Evolutionary conservation across 352 stramenopile species (phyloP).

Genomic region (Blastocystis sp.): DNA sequence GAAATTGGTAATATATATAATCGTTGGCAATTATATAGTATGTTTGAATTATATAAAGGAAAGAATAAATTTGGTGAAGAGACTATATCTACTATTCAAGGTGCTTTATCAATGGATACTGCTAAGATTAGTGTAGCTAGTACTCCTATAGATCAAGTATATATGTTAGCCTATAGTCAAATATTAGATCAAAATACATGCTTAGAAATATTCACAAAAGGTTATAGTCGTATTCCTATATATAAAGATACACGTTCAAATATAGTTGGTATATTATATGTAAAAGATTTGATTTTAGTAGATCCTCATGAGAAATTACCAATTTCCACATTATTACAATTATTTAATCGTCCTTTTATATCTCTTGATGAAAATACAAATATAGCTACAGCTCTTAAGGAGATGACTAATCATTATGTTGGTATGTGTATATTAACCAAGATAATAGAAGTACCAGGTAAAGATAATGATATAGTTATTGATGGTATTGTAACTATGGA

Average conservation of each 20-base stretch:
- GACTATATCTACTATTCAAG: slow-evolving; percentile 71
- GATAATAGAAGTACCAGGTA: slow-evolving; percentile 52
- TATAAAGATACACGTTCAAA: slow-evolving; percentile 52
- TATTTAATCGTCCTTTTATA: slow-evolving; percentile 53
- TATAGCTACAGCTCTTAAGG: slow-evolving; percentile 69
- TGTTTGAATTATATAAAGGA: slow-evolving; percentile 83
- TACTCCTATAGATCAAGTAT: slow-evolving; percentile 72
- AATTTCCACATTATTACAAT: slow-evolving; percentile 53
- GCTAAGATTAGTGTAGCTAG: slow-evolving; percentile 73
- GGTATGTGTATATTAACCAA: slow-evolving; percentile 79
- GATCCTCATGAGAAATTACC: slow-evolving; percentile 73
- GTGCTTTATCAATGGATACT: slow-evolving; percentile 73
- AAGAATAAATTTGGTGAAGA: slow-evolving; percentile 72
- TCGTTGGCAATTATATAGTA: slow-evolving; percentile 69
- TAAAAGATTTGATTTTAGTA: slow-evolving; percentile 95
- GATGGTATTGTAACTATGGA: slow-evolving; percentile 87
- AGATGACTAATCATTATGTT: slow-evolving; percentile 70
- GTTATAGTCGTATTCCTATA: slow-evolving; percentile 81
- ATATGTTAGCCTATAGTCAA: slow-evolving; percentile 59
- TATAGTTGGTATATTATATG: slow-evolving; percentile 81
- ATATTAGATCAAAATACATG: slow-evolving; percentile 56
- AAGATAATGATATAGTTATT: slow-evolving; percentile 73
- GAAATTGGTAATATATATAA: slow-evolving; percentile 84
- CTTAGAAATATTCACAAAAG: slow-evolving; percentile 75
- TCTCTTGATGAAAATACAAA: slow-evolving; percentile 60